Conservation (phyloP, 108 stramenopile species). For the Skeletonema grethae region DNA sequence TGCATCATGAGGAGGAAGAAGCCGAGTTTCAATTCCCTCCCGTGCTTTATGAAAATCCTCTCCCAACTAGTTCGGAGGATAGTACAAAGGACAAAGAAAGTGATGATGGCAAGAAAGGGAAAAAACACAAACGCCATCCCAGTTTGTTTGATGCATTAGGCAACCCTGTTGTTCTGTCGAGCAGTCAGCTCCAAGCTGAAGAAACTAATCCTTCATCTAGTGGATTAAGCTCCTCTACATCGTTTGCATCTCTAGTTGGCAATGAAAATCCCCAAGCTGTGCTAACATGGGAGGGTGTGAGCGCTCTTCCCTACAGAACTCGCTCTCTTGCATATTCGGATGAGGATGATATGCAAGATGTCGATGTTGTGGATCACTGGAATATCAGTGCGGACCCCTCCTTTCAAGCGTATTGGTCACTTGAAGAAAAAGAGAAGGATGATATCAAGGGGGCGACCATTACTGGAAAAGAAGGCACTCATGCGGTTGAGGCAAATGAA, state of each 20-base stretch:
- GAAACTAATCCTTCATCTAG: background rate
- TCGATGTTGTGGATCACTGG: constrained; percentile 70
- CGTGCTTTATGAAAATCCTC: constrained; percentile 38
- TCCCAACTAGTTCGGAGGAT: background rate
- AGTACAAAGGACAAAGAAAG: background rate
- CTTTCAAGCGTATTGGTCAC: constrained; percentile 61
- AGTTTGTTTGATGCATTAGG: constrained; percentile 30
- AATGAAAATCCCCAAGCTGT: constrained; percentile 5
- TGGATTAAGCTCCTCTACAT: constrained; percentile 16
- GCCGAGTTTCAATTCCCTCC: constrained; percentile 29
- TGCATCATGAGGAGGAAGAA: constrained; percentile 23
- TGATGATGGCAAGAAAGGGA: constrained; percentile 3
- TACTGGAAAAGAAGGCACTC: constrained; percentile 14
- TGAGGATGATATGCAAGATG: constrained; percentile 35
- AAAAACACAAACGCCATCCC: constrained; percentile 26
- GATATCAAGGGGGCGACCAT: constrained; percentile 11
- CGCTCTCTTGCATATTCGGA: constrained; percentile 47
- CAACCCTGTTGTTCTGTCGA: constrained; percentile 28
- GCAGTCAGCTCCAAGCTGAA: background rate
- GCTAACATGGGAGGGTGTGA: constrained; percentile 36
- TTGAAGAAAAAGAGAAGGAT: constrained; percentile 1
- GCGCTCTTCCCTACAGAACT: constrained; percentile 60
- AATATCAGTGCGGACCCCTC: constrained; percentile 65
- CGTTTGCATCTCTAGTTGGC: constrained; percentile 23
- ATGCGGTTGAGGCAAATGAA: constrained; percentile 19